These are phyloP conservation scores for Coniophora puteana DNA, from an alignment of 1,284 basidiomycete genomes.

Conservation along the genomic window DNA sequence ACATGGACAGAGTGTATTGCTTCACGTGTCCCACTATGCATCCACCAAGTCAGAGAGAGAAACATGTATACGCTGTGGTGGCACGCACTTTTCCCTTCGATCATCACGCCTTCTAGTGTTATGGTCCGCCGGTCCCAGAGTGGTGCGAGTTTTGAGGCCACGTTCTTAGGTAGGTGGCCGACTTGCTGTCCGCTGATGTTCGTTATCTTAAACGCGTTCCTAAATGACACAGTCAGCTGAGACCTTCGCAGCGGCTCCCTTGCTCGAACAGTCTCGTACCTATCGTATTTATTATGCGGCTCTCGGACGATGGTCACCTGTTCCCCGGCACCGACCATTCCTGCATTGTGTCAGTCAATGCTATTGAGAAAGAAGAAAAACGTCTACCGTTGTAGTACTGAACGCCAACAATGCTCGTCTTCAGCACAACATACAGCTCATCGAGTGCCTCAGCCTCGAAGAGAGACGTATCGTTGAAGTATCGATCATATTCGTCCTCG, in stretches of 20 bases:
- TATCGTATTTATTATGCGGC: slow-evolving; percentile 66
- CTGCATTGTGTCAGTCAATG: slow-evolving; percentile 29
- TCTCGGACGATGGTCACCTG: slow-evolving; percentile 73
- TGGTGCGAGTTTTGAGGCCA: slow-evolving; percentile 61
- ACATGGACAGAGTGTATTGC: slow-evolving; percentile 61
- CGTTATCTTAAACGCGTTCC: slow-evolving; percentile 76
- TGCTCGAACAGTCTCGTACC: slow-evolving; percentile 35
- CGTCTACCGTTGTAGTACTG: slow-evolving; percentile 72
- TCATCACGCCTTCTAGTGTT: slow-evolving; percentile 73
- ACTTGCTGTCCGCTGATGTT: slow-evolving; percentile 75
- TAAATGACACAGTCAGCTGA: slow-evolving; percentile 19
- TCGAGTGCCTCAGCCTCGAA: slow-evolving; percentile 47
- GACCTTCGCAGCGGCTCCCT: background rate
- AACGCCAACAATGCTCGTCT: slow-evolving; percentile 71
- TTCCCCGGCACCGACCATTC: slow-evolving; percentile 74
- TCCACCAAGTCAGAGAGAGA: slow-evolving; percentile 5
- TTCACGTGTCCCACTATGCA: slow-evolving; percentile 40
- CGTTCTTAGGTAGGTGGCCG: slow-evolving; percentile 70
- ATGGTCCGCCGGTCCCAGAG: slow-evolving; percentile 64
- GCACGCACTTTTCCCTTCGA: slow-evolving; percentile 57
- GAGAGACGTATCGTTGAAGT: slow-evolving; percentile 37
- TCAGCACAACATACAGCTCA: slow-evolving; percentile 61
- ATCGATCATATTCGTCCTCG: slow-evolving; percentile 38
- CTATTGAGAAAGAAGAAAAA: background rate
- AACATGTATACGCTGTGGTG: background rate